Evolutionary conservation across 202 grass and related monocot species (phyloP).

Genomic region (Panicum hallii): DNA sequence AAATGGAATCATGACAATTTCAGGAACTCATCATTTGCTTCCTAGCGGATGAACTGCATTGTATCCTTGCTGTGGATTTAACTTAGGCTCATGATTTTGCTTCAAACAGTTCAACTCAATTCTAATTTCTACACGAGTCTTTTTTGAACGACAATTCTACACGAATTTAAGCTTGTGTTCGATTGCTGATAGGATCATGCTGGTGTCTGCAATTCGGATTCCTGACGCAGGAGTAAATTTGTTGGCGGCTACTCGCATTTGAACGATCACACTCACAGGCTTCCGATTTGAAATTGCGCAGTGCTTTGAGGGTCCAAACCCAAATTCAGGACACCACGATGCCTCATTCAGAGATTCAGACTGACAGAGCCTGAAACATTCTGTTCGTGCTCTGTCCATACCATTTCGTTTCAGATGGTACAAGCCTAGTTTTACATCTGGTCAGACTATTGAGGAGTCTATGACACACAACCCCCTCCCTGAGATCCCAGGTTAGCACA

Average conservation of each 20-base stretch:
- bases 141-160: background rate
- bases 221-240: background rate
- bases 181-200: background rate
- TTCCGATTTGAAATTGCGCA: background rate
- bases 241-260: background rate
- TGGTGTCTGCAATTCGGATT: background rate
- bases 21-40: background rate
- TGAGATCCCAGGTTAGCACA: conserved; percentile 12
- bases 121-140: background rate
- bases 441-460: background rate
- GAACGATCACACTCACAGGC: background rate
- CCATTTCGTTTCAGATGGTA: conserved; percentile 41
- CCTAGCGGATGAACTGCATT: background rate
- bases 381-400: conserved; percentile 25
- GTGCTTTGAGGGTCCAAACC: background rate
- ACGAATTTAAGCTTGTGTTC: background rate
- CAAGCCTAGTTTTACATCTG: conserved; percentile 18
- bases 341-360: background rate
- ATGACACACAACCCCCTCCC: conserved; percentile 4
- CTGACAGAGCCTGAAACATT: conserved; percentile 20
- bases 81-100: background rate
- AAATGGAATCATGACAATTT: background rate
- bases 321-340: background rate
- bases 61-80: background rate
- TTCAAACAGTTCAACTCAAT: background rate